Evolutionary conservation across 1,284 basidiomycete genomes (phyloP).

Genomic region (Cutaneotrichosporon cyanovorans): DNA sequence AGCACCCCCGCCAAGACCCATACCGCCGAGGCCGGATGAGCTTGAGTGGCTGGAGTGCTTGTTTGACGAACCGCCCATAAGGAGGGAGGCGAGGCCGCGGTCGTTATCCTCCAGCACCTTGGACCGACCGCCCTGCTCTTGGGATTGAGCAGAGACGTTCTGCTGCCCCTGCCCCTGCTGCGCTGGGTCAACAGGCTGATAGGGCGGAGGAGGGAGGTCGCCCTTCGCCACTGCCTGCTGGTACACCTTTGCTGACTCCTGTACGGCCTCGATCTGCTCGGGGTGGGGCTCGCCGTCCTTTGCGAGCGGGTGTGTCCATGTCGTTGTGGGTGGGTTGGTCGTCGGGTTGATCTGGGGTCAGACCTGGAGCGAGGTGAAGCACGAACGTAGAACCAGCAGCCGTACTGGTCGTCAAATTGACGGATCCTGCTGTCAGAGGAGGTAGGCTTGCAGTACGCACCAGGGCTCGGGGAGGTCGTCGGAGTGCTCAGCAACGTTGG

Average conservation of each 20-base stretch:
- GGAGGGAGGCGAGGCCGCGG: conserved; percentile 11
- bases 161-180: neutral
- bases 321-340: conserved; percentile 32
- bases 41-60: conserved; percentile 2
- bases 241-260: conserved; percentile 4
- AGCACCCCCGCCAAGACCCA: conserved; percentile 1
- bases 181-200: neutral
- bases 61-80: conserved; percentile 1
- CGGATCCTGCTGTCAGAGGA: conserved; percentile 22
- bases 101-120: conserved; percentile 1
- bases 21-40: conserved; percentile 5
- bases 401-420: conserved; percentile 28
- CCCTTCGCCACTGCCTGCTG: conserved; percentile 2
- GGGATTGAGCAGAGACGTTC: neutral
- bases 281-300: conserved; percentile 27
- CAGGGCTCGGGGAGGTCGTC: conserved; percentile 15
- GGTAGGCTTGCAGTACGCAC: neutral
- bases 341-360: conserved; percentile 26
- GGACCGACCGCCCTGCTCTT: no score
- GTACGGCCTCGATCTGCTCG: conserved; percentile 26
- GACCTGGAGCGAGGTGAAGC: neutral
- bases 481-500: conserved; percentile 1
- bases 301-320: conserved; percentile 30
- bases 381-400: conserved; percentile 23
- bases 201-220: neutral